A percentile compares a stretch with the other conserved stretches of the same genome.
Conservation (phyloP, 2,329 filamentous ascomycete species). For the Pezicula neosporulosa region DNA sequence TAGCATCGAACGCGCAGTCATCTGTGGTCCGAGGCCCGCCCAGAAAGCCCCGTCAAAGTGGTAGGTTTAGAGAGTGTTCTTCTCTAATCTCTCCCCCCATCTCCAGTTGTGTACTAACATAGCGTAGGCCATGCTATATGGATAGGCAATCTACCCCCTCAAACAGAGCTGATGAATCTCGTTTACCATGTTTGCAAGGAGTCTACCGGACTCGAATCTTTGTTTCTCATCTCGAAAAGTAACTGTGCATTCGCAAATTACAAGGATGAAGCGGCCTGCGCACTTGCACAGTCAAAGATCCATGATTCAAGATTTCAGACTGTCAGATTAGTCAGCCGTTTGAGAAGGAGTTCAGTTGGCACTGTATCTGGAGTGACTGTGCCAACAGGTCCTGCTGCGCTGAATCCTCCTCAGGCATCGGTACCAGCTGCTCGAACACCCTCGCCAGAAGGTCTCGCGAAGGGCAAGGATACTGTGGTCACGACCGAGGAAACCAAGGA, state of each 20-base stretch:
- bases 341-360: constrained; percentile 55
- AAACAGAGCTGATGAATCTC: constrained; percentile 76
- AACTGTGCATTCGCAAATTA: constrained; percentile 98
- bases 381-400: constrained; percentile 26
- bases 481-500: constrained; percentile 5
- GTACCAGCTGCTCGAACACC: constrained; percentile 17
- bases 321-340: constrained; percentile 78
- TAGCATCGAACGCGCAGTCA: constrained; percentile 14
- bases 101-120: constrained; percentile 28
- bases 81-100: not conserved
- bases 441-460: constrained; percentile 31
- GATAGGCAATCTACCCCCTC: constrained; percentile 90
- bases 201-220: constrained; percentile 71
- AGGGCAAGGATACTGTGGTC: constrained; percentile 6
- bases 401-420: constrained; percentile 18
- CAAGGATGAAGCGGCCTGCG: constrained; percentile 72
- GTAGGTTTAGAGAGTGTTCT: constrained; percentile 35
- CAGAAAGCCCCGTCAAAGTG: constrained; percentile 57
- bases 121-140: constrained; percentile 84
- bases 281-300: constrained; percentile 74
- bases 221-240: constrained; percentile 94
- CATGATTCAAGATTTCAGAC: constrained; percentile 90
- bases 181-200: constrained; percentile 88
- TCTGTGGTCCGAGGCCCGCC: constrained; percentile 50
- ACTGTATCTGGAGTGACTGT: constrained; percentile 23